A percentile compares a stretch with the other conserved stretches of the same genome.
These are phyloP conservation scores for Solanum pinnatisectum DNA, from an alignment of 257 asterid species.

Conservation along the genomic window DNA sequence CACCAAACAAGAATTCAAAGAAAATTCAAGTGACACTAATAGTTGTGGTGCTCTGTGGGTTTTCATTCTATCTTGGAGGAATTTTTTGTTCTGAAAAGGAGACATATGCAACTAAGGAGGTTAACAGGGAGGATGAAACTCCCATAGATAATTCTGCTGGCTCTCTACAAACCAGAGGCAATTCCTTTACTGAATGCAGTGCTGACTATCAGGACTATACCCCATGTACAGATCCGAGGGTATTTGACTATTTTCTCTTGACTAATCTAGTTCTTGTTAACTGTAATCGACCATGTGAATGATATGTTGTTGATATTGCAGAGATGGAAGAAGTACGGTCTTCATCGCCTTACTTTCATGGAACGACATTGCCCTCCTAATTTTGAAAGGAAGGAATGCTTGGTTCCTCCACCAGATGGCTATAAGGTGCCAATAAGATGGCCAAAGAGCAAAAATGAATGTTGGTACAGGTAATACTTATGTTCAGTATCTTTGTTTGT, in stretches of 20 bases:
- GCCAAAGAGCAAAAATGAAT: slow-evolving; percentile 81
- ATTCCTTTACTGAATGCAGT: slow-evolving; percentile 60
- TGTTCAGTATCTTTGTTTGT: not conserved
- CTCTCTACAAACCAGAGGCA: slow-evolving; percentile 50
- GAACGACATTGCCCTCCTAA: slow-evolving; percentile 94
- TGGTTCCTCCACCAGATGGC: slow-evolving; percentile 86
- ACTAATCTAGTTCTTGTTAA: not conserved
- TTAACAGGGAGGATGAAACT: slow-evolving; percentile 10
- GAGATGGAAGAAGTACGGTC: slow-evolving; percentile 72
- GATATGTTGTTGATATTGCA: slow-evolving; percentile 3
- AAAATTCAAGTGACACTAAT: slow-evolving; percentile 51
- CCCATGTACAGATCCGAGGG: slow-evolving; percentile 99
- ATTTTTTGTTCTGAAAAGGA: slow-evolving; percentile 69
- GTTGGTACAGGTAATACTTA: slow-evolving; percentile 75
- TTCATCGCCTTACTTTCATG: slow-evolving; percentile 51
- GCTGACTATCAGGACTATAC: slow-evolving; percentile 81
- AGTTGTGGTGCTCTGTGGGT: slow-evolving; percentile 71
- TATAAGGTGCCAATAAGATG: slow-evolving; percentile 71
- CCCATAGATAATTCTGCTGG: slow-evolving; percentile 19
- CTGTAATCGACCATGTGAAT: not conserved
- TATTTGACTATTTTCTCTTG: slow-evolving; percentile 5
- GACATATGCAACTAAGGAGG: slow-evolving; percentile 10
- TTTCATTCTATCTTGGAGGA: slow-evolving; percentile 97
- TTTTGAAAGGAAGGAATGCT: slow-evolving; percentile 64
- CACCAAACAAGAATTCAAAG: slow-evolving; percentile 48